phyloP scores from a whole-genome alignment of 352 stramenopile species.

The Pilasporangium apinafurcum region DNA sequence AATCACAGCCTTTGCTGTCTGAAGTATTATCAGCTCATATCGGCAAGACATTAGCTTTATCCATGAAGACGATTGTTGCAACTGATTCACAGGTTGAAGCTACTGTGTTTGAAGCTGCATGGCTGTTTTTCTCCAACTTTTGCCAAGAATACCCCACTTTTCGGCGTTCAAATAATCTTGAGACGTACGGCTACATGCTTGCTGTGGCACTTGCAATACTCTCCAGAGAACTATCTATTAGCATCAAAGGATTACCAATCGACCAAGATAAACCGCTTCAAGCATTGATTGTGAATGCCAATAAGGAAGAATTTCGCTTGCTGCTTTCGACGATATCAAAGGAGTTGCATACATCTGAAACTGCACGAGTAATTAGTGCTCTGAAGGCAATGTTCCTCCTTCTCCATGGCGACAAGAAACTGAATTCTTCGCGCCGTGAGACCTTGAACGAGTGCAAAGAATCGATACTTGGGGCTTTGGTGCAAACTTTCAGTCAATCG shows the following conservation, averaged over 20 bases:
- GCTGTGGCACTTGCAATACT: slow-evolving; percentile 34
- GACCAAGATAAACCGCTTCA: slow-evolving; percentile 18
- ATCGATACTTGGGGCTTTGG: slow-evolving; percentile 28
- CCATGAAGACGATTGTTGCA: slow-evolving; percentile 36
- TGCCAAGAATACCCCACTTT: slow-evolving; percentile 49
- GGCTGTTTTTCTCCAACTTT: slow-evolving; percentile 45
- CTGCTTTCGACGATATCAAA: slow-evolving; percentile 47
- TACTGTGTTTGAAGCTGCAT: slow-evolving; percentile 16
- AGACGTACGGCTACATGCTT: slow-evolving; percentile 61
- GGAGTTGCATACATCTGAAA: slow-evolving; percentile 33
- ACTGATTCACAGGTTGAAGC: slow-evolving; percentile 2
- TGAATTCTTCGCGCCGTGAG: slow-evolving; percentile 37
- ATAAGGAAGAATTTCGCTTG: slow-evolving; percentile 69
- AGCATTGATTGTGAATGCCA: slow-evolving; percentile 42
- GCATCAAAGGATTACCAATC: background rate
- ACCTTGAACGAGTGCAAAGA: slow-evolving; percentile 49
- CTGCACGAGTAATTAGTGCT: slow-evolving; percentile 35
- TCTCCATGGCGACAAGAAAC: slow-evolving; percentile 56
- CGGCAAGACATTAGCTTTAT: slow-evolving; percentile 19
- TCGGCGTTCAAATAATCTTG: slow-evolving; percentile 29
- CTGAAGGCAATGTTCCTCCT: slow-evolving; percentile 48
- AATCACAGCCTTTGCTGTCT: slow-evolving; percentile 2
- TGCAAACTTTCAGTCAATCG: slow-evolving; percentile 37
- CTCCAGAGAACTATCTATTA: slow-evolving; percentile 1
- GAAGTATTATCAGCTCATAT: slow-evolving; percentile 14